A percentile compares a stretch with the other conserved stretches of the same genome.
These are phyloP conservation scores for Colletotrichum salicis DNA, from an alignment of 2,329 filamentous ascomycete species.

Conservation along the genomic window DNA sequence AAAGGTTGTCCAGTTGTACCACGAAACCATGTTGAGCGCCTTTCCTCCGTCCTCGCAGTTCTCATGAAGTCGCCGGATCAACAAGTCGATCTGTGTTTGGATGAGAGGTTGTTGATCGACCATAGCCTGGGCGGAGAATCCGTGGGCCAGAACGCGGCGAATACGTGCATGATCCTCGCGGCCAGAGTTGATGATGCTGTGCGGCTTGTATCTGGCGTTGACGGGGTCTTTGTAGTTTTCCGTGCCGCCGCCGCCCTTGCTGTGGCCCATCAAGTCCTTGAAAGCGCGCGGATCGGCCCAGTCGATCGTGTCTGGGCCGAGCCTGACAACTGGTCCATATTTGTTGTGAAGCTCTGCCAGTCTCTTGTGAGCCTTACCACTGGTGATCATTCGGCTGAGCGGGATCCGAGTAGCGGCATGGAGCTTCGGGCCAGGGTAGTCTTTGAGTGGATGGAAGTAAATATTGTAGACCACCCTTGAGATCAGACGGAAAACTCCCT, in stretches of 20 bases:
- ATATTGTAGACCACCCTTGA: slow-evolving; percentile 43
- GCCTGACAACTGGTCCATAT: slow-evolving; percentile 51
- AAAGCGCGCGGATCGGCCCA: slow-evolving; percentile 49
- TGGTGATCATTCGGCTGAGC: not conserved
- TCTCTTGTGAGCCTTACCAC: slow-evolving; percentile 14
- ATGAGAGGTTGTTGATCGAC: slow-evolving; percentile 45
- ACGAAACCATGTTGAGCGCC: slow-evolving; percentile 21
- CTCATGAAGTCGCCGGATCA: slow-evolving; percentile 45
- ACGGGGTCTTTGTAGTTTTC: slow-evolving; percentile 26
- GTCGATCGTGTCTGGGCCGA: slow-evolving; percentile 51
- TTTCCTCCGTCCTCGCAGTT: slow-evolving; percentile 16
- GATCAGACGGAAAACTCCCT: slow-evolving; percentile 19
- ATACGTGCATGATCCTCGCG: slow-evolving; percentile 38
- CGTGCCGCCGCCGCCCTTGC: slow-evolving; percentile 14
- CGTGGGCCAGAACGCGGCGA: slow-evolving; percentile 41
- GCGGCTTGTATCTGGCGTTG: slow-evolving; percentile 15
- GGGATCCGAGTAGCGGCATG: slow-evolving; percentile 23
- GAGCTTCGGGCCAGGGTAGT: slow-evolving; percentile 44
- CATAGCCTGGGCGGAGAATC: slow-evolving; percentile 45
- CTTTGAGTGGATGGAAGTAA: slow-evolving; percentile 46
- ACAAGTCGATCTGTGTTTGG: slow-evolving; percentile 41
- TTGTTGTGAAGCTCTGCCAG: slow-evolving; percentile 32
- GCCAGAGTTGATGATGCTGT: slow-evolving; percentile 27
- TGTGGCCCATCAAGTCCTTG: slow-evolving; percentile 53
- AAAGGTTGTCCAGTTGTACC: slow-evolving; percentile 42